Percentiles rank a stretch among this genome's conserved stretches.
Evolutionary conservation across 495 filamentous ascomycete species (phyloP).

Genomic region (Neurospora sp.): DNA sequence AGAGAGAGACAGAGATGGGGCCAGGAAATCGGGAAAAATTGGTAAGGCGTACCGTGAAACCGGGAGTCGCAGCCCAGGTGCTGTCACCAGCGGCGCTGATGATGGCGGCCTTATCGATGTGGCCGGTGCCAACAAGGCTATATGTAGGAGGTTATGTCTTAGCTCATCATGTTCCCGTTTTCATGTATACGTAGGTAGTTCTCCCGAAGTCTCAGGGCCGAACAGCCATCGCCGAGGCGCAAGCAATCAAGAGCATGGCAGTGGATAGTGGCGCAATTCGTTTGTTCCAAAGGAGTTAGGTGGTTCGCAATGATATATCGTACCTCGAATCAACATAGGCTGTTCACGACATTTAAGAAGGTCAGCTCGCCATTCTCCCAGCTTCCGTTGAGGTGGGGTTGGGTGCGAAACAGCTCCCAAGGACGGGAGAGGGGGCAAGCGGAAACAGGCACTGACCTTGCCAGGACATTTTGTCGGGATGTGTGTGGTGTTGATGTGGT

Average conservation of each 20-base stretch:
- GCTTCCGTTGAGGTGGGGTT: slow-evolving; percentile 26
- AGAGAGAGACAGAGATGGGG: neutral
- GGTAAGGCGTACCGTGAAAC: slow-evolving; percentile 55
- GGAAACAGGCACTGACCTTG: slow-evolving; percentile 33
- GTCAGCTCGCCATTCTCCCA: slow-evolving; percentile 26
- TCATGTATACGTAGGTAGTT: neutral
- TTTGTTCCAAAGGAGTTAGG: neutral
- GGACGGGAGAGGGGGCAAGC: neutral
- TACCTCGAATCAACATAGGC: slow-evolving; percentile 44
- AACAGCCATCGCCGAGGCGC: neutral
- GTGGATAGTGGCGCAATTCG: neutral
- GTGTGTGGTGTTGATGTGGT: slow-evolving; percentile 4
- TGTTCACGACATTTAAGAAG: slow-evolving; percentile 15
- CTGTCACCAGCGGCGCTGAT: slow-evolving; percentile 72
- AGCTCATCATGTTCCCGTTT: neutral
- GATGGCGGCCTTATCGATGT: slow-evolving; percentile 83
- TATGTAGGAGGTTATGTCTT: neutral
- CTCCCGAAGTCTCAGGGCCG: neutral
- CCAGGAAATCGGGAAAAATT: too few relatives aligned
- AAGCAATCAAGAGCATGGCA: neutral
- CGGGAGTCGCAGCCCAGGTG: slow-evolving; percentile 64
- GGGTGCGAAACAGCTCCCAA: neutral
- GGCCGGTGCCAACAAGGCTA: slow-evolving; percentile 74
- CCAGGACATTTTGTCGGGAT: slow-evolving; percentile 44
- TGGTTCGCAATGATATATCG: neutral